Percentiles rank a stretch among this genome's conserved stretches.
These are phyloP conservation scores for Pseudoscleropodium purum DNA, from an alignment of 225 moss, liverwort and hornwort genomes.

Conservation along the genomic window DNA sequence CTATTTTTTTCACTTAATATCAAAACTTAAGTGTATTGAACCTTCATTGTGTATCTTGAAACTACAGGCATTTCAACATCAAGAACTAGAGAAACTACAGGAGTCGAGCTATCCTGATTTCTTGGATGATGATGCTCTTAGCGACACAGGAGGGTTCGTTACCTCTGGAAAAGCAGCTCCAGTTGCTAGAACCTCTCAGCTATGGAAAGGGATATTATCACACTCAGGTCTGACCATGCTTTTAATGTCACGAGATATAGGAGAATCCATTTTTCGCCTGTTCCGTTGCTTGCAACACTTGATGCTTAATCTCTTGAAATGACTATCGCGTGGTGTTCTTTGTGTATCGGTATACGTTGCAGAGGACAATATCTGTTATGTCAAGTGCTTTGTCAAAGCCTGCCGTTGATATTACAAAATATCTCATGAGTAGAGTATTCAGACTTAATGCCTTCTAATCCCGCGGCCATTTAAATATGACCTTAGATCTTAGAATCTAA, in stretches of 20 bases:
- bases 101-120: slow-evolving; percentile 50
- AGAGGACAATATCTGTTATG: not conserved
- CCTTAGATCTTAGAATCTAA: not conserved
- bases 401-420: not conserved
- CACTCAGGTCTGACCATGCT: slow-evolving; percentile 61
- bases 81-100: slow-evolving; percentile 86
- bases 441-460: not conserved
- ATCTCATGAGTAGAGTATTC: not conserved
- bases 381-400: not conserved
- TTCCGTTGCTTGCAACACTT: not conserved
- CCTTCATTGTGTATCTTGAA: not conserved
- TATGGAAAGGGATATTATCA: slow-evolving; percentile 83
- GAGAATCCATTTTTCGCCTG: not conserved
- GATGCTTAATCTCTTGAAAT: not conserved
- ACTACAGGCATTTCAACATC: slow-evolving; percentile 75
- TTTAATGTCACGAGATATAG: not conserved
- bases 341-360: not conserved
- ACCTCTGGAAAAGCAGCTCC: slow-evolving; percentile 48
- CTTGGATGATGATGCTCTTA: slow-evolving; percentile 32
- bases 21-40: not conserved
- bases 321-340: not conserved
- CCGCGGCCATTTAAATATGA: not conserved
- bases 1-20: not conserved
- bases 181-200: slow-evolving; percentile 61
- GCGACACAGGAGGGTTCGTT: slow-evolving; percentile 22